Evolutionary conservation across 768 basidiomycete genomes (phyloP).

Genomic region (Suillus clintonianus): DNA sequence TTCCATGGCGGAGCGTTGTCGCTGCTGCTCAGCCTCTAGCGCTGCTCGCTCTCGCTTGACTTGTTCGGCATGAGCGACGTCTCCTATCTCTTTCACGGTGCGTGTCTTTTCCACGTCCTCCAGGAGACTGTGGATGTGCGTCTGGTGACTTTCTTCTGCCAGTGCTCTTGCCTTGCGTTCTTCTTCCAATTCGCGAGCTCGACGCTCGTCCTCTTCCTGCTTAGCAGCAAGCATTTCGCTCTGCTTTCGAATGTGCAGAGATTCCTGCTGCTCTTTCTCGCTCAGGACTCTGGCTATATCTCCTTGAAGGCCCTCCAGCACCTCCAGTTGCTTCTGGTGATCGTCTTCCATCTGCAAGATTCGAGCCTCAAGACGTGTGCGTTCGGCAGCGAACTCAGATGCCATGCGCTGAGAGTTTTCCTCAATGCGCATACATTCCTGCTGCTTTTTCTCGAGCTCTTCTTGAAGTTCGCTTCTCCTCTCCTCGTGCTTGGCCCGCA

Average conservation of each 20-base stretch:
- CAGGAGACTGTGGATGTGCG: constrained; percentile 27
- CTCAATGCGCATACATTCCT: constrained; percentile 44
- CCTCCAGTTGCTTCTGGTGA: constrained; percentile 14
- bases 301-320: constrained; percentile 25
- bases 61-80: constrained; percentile 25
- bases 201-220: constrained; percentile 29
- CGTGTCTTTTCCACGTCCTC: constrained; percentile 26
- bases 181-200: constrained; percentile 29
- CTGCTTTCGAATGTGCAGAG: constrained; percentile 28
- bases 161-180: constrained; percentile 27
- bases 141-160: constrained; percentile 28
- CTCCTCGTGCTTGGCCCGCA: constrained; percentile 47
- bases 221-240: constrained; percentile 26
- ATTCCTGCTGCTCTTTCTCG: constrained; percentile 28
- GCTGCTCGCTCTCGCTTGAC: constrained; percentile 24
- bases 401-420: constrained; percentile 41
- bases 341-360: constrained; percentile 30
- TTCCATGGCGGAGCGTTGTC: constrained; percentile 21
- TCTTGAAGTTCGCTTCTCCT: constrained; percentile 44
- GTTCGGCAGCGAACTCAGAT: constrained; percentile 40
- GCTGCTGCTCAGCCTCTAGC: constrained; percentile 28
- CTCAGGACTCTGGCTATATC: constrained; percentile 25
- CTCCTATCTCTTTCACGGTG: constrained; percentile 19
- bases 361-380: constrained; percentile 30
- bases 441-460: constrained; percentile 43